These are phyloP conservation scores for Remersonia thermophila DNA, from an alignment of 2,329 filamentous ascomycete genomes.

Conservation along the genomic window DNA sequence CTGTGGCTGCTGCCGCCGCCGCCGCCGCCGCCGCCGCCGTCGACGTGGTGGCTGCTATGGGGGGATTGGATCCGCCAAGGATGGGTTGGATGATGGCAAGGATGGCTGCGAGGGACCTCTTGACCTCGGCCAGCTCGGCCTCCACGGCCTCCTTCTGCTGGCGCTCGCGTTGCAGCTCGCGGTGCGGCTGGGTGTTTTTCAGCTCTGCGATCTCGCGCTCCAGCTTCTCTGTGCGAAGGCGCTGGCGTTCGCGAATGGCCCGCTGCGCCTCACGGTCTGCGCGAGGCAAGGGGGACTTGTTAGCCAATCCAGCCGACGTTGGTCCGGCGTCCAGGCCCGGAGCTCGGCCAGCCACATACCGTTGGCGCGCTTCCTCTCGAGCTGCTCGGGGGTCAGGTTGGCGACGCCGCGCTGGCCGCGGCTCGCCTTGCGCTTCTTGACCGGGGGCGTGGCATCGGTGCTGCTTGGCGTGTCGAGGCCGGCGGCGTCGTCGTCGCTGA, in stretches of 20 bases:
- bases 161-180: conserved; percentile 66
- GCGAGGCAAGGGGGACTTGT: conserved; percentile 3
- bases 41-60: too few relatives aligned
- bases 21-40: too few relatives aligned
- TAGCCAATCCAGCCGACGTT: too few relatives aligned
- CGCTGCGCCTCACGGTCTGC: conserved; percentile 75
- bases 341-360: too few relatives aligned
- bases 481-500: neutral
- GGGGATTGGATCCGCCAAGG: conserved; percentile 20
- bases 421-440: conserved; percentile 35
- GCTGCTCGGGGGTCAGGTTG: conserved; percentile 60
- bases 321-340: too few relatives aligned
- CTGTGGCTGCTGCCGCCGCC: too few relatives aligned
- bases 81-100: conserved; percentile 52
- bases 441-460: conserved; percentile 1
- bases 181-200: conserved; percentile 68
- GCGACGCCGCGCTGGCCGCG: conserved; percentile 39
- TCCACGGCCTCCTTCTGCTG: conserved; percentile 66
- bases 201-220: conserved; percentile 64
- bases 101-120: conserved; percentile 52
- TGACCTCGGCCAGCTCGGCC: conserved; percentile 69
- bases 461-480: neutral
- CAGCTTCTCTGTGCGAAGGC: conserved; percentile 63
- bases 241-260: conserved; percentile 72
- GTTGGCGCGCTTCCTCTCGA: conserved; percentile 53